phyloP scores from a whole-genome alignment of 139 green algal genomes.

The Chlamydomonas urium region DNA sequence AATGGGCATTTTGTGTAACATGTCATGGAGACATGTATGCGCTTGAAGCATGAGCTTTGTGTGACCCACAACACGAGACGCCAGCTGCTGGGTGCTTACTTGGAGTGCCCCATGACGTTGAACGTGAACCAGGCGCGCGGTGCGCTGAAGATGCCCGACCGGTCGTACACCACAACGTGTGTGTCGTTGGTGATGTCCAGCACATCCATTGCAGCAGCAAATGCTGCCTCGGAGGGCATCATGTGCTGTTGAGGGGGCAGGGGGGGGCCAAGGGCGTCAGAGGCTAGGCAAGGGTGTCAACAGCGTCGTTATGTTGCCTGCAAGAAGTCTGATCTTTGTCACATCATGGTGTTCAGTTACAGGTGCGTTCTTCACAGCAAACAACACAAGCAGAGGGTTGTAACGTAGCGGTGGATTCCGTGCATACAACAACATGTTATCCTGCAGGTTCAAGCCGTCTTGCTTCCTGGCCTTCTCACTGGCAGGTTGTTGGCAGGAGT shows the following conservation, averaged over 20 bases:
- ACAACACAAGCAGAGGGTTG: too few relatives aligned
- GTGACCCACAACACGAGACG: neutral
- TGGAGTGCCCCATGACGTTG: conserved; percentile 73
- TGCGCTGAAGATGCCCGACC: conserved; percentile 79
- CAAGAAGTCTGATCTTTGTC: too few relatives aligned
- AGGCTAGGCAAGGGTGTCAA: neutral
- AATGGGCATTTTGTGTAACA: too few relatives aligned
- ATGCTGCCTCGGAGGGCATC: conserved; percentile 60
- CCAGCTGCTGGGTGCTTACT: conserved; percentile 31
- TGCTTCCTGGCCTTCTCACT: too few relatives aligned
- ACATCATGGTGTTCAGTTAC: too few relatives aligned
- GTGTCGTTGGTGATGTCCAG: conserved; percentile 67
- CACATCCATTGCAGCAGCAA: conserved; percentile 77
- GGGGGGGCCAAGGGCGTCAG: neutral
- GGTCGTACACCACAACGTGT: conserved; percentile 88
- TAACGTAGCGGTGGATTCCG: too few relatives aligned
- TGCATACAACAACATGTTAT: too few relatives aligned
- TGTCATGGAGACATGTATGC: too few relatives aligned
- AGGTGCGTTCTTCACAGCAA: too few relatives aligned
- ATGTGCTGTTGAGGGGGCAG: conserved; percentile 60
- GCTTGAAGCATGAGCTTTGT: too few relatives aligned
- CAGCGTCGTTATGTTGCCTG: too few relatives aligned
- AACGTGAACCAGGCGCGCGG: conserved; percentile 92
- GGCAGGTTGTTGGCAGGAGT: conserved; percentile 17
- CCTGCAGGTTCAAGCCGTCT: too few relatives aligned